Conservation (phyloP, 139 green algal species). For the Haematococcus lacustris region DNA sequence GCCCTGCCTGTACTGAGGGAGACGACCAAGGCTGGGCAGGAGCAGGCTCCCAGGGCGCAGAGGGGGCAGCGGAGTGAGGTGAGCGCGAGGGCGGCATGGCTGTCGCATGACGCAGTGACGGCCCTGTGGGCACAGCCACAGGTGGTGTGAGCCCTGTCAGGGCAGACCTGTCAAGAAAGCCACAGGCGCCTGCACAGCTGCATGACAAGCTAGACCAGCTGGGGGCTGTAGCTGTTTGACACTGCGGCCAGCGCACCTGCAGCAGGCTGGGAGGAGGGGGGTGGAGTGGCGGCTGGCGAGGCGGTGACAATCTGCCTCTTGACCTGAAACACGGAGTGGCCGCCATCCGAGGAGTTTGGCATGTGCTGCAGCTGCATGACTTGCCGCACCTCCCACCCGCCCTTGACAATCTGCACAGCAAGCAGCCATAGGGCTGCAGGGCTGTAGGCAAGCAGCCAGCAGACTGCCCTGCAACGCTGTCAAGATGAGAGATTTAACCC, state of each 20-base stretch:
- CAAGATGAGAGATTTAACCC: too few relatives aligned
- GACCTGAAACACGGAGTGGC: constrained; percentile 26
- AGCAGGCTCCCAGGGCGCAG: too few relatives aligned
- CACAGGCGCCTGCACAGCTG: too few relatives aligned
- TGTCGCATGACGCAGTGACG: neutral
- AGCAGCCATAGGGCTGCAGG: too few relatives aligned
- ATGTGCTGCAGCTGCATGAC: constrained; percentile 18
- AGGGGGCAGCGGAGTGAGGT: neutral
- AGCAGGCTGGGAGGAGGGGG: neutral
- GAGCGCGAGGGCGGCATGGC: neutral
- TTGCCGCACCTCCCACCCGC: constrained; percentile 18
- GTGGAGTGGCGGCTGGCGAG: neutral
- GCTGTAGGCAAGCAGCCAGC: too few relatives aligned
- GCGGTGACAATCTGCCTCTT: neutral
- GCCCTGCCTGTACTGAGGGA: too few relatives aligned
- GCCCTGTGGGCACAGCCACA: neutral
- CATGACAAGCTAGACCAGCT: neutral
- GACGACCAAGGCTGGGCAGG: too few relatives aligned
- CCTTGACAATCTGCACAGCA: constrained; percentile 17
- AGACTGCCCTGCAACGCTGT: too few relatives aligned
- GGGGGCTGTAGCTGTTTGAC: neutral
- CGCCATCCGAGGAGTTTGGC: constrained; percentile 21
- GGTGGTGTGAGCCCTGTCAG: neutral
- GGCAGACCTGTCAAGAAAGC: too few relatives aligned
- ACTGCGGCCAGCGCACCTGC: neutral